Conservation (phyloP, 2,329 filamentous ascomycete species). For the Colletotrichum sp. region DNA sequence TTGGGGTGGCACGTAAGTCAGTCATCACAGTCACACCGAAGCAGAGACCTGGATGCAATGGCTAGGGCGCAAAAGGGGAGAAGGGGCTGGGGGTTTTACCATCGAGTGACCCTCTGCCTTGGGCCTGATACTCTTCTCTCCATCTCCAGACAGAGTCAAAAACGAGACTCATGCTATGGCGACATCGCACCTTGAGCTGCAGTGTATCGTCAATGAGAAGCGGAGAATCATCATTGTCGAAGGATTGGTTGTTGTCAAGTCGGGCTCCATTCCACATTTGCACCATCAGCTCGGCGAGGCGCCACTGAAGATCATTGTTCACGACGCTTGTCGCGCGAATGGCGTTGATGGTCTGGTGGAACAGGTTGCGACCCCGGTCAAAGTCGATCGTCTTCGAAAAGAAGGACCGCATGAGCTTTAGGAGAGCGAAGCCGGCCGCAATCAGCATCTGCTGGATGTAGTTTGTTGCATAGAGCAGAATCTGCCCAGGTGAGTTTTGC, state of each 20-base stretch:
- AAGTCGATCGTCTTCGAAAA: slow-evolving; percentile 77
- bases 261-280: slow-evolving; percentile 83
- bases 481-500: slow-evolving; percentile 53
- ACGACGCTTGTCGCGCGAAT: slow-evolving; percentile 77
- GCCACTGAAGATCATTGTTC: slow-evolving; percentile 80
- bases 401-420: slow-evolving; percentile 80
- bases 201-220: slow-evolving; percentile 71
- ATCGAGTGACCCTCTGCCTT: slow-evolving; percentile 73
- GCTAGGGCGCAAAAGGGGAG: slow-evolving; percentile 6
- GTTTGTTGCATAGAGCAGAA: slow-evolving; percentile 72
- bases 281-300: slow-evolving; percentile 83
- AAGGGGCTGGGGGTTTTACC: slow-evolving; percentile 52
- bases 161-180: slow-evolving; percentile 85
- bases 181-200: slow-evolving; percentile 81
- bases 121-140: slow-evolving; percentile 79
- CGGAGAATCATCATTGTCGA: slow-evolving; percentile 54
- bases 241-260: slow-evolving; percentile 52
- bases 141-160: slow-evolving; percentile 88
- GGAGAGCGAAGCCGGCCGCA: slow-evolving; percentile 77
- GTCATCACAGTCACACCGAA: slow-evolving; percentile 26
- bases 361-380: slow-evolving; percentile 69
- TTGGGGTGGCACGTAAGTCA: slow-evolving; percentile 32
- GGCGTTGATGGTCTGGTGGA: slow-evolving; percentile 72
- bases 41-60: slow-evolving; percentile 24
- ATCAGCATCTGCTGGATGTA: slow-evolving; percentile 87